Conservation (phyloP, 2,329 filamentous ascomycete genomes). For the Penicillium digitatum region DNA sequence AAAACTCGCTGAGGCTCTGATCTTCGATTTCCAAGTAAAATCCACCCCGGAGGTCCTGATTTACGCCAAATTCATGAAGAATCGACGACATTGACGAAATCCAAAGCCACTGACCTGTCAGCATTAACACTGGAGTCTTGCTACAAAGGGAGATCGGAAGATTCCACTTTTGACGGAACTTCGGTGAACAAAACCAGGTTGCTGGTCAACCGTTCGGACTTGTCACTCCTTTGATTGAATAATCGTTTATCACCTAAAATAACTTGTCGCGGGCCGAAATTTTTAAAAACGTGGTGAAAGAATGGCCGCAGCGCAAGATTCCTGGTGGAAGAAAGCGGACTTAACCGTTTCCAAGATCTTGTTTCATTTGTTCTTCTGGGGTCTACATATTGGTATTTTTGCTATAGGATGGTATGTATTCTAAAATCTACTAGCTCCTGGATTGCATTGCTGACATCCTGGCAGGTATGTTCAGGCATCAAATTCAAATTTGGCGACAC, state of each 20-base stretch:
- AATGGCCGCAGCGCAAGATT: constrained; percentile 12
- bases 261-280: constrained; percentile 30
- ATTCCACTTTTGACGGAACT: not conserved
- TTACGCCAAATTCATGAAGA: constrained; percentile 19
- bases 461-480: constrained; percentile 71
- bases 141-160: not conserved
- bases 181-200: constrained; percentile 12
- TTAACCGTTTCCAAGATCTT: constrained; percentile 66
- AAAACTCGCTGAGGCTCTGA: not conserved
- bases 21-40: not conserved
- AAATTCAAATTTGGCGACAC: constrained; percentile 64
- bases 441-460: constrained; percentile 22
- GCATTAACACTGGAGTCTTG: not conserved
- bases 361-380: constrained; percentile 80
- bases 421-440: not conserved
- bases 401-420: constrained; percentile 72
- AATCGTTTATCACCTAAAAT: not conserved
- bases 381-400: constrained; percentile 73
- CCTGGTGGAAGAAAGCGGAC: constrained; percentile 47
- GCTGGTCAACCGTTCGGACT: constrained; percentile 21
- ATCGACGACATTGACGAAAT: constrained; percentile 7
- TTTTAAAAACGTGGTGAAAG: constrained; percentile 6
- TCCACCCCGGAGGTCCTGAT: not conserved
- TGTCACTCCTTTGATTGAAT: constrained; percentile 18
- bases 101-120: not conserved